These are phyloP conservation scores for Colletotrichum viniferum DNA, from an alignment of 2,329 filamentous ascomycete genomes.

Conservation along the genomic window DNA sequence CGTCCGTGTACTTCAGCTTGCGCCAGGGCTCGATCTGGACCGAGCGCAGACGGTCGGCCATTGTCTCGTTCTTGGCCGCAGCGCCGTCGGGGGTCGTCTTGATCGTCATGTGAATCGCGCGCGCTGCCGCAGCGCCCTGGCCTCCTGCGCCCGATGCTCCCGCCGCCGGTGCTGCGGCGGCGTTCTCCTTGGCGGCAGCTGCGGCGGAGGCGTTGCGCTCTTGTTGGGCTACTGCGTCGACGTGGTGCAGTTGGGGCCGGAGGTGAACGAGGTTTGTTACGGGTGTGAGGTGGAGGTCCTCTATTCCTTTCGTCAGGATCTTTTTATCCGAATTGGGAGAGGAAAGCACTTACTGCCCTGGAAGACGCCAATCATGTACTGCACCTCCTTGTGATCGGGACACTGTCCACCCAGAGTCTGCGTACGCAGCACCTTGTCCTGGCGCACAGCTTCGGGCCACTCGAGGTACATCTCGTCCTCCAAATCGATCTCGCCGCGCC, in stretches of 20 bases:
- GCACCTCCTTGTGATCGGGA: slow-evolving; percentile 69
- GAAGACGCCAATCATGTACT: slow-evolving; percentile 95
- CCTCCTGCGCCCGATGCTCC: slow-evolving; percentile 36
- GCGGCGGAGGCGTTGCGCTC: slow-evolving; percentile 55
- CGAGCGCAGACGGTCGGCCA: slow-evolving; percentile 73
- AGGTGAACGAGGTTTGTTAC: slow-evolving; percentile 85
- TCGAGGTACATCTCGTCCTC: slow-evolving; percentile 56
- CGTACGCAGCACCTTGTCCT: slow-evolving; percentile 74
- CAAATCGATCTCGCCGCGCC: slow-evolving; percentile 41
- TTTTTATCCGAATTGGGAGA: not conserved
- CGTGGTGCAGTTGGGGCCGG: slow-evolving; percentile 88
- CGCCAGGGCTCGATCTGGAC: slow-evolving; percentile 87
- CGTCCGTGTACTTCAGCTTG: slow-evolving; percentile 79
- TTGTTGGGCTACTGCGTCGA: slow-evolving; percentile 82
- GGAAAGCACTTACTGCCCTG: slow-evolving; percentile 67
- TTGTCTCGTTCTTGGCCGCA: slow-evolving; percentile 69
- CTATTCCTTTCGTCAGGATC: slow-evolving; percentile 43
- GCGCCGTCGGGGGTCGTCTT: slow-evolving; percentile 76
- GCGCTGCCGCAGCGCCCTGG: slow-evolving; percentile 63
- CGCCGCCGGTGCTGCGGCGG: slow-evolving; percentile 40
- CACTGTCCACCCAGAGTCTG: slow-evolving; percentile 89
- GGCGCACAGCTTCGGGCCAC: slow-evolving; percentile 71
- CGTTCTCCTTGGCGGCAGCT: slow-evolving; percentile 37
- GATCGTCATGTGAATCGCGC: slow-evolving; percentile 85
- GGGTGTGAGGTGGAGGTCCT: slow-evolving; percentile 85